A percentile compares a stretch with the other conserved stretches of the same genome.
These are phyloP conservation scores for Drechslerella dactyloides DNA, from an alignment of 2,329 filamentous ascomycete species.

Conservation along the genomic window DNA sequence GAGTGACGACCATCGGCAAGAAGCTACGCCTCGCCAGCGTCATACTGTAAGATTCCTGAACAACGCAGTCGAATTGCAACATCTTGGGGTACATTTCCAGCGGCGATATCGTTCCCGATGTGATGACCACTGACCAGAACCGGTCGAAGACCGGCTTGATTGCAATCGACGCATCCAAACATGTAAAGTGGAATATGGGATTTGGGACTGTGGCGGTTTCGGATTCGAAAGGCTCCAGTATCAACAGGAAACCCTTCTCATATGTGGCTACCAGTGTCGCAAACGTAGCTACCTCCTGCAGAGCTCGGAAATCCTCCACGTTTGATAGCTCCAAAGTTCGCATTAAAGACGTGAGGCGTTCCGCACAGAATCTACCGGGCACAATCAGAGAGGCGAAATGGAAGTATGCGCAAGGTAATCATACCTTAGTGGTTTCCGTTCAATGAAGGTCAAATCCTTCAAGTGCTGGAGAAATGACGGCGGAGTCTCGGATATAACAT, in stretches of 20 bases:
- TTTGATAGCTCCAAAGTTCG: constrained; percentile 94
- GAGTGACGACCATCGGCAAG: constrained; percentile 94
- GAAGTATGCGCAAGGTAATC: background rate
- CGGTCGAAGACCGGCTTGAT: constrained; percentile 97
- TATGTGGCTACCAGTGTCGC: constrained; percentile 95
- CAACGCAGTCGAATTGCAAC: constrained; percentile 88
- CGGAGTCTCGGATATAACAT: constrained; percentile 96
- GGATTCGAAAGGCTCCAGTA: constrained; percentile 95
- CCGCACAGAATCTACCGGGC: constrained; percentile 78
- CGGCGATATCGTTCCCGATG: constrained; percentile 93
- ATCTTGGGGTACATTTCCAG: constrained; percentile 99
- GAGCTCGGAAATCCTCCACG: constrained; percentile 94
- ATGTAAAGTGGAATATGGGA: constrained; percentile 95
- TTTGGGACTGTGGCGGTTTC: constrained; percentile 95
- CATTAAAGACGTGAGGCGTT: constrained; percentile 90
- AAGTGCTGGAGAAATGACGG: constrained; percentile 91
- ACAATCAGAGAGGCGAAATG: constrained; percentile 13
- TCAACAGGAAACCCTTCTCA: constrained; percentile 92
- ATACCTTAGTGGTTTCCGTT: constrained; percentile 82
- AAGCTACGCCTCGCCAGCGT: constrained; percentile 94
- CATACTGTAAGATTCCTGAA: constrained; percentile 98
- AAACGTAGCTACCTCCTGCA: constrained; percentile 97
- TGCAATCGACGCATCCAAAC: constrained; percentile 93
- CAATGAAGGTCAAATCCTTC: constrained; percentile 95
- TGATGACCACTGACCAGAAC: constrained; percentile 98